Evolutionary conservation across 148 eudicot species (phyloP).

Genomic region (Amaranthus palmeri): DNA sequence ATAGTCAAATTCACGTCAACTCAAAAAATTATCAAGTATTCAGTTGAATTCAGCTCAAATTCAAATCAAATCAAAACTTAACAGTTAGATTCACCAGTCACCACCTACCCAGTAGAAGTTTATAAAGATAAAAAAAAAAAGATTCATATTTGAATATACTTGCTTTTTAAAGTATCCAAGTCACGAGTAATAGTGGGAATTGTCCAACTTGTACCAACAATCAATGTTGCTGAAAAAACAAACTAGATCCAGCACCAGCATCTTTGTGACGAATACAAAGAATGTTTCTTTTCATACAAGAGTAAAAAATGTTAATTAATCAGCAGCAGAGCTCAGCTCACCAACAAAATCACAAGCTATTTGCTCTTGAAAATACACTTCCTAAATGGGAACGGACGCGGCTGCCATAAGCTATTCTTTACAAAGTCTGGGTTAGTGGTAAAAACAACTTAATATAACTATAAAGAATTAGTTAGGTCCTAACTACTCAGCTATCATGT

Average conservation of each 20-base stretch:
- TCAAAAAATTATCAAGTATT: no score
- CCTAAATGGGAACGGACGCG: background rate
- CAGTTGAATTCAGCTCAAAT: no score
- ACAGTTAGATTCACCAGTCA: no score
- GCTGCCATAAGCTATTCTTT: conserved; percentile 15
- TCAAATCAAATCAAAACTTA: no score
- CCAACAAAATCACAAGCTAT: background rate
- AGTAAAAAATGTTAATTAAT: conserved; percentile 14
- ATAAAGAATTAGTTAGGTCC: conserved; percentile 24
- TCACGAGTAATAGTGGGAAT: no score
- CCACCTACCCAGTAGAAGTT: no score
- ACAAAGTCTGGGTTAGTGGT: conserved; percentile 27
- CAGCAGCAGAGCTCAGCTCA: conserved; percentile 3
- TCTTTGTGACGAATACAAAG: conserved; percentile 11
- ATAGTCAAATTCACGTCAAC: no score
- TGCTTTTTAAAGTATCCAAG: no score
- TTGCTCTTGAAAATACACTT: background rate
- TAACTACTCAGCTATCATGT: conserved; percentile 10
- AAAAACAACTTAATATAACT: conserved; percentile 18
- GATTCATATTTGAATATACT: no score
- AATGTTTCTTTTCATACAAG: conserved; percentile 5
- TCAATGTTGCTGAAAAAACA: conserved; percentile 1
- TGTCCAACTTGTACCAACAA: background rate
- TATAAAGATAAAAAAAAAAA: no score
- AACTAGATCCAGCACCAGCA: background rate